Conservation (phyloP, 495 filamentous ascomycete genomes). For the Xylaria cubensis region DNA sequence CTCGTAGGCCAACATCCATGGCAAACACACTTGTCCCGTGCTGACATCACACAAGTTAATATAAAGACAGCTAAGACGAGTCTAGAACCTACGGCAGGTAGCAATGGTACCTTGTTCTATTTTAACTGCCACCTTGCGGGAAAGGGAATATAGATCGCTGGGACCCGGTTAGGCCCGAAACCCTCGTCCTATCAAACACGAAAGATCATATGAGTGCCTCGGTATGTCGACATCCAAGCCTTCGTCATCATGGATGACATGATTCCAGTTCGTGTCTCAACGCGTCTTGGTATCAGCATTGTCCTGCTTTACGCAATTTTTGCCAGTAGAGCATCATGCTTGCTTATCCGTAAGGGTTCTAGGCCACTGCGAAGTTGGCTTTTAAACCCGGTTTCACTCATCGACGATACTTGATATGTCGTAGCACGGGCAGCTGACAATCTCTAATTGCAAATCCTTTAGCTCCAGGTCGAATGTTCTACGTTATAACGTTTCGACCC, state of each 20-base stretch:
- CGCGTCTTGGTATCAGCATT: background rate
- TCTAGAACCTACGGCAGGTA: background rate
- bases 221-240: background rate
- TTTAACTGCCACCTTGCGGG: conserved; percentile 3
- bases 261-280: background rate
- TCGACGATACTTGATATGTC: background rate
- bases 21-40: conserved; percentile 1
- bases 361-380: background rate
- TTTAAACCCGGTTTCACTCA: background rate
- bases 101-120: background rate
- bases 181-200: background rate
- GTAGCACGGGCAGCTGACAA: conserved; percentile 4
- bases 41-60: background rate
- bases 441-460: background rate
- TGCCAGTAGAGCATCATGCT: conserved; percentile 7
- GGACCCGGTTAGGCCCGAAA: background rate
- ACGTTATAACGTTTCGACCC: background rate
- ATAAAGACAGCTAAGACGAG: background rate
- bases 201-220: background rate
- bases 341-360: conserved; percentile 24
- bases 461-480: background rate
- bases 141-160: background rate
- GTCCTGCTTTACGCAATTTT: no score
- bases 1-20: background rate
- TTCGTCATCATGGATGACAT: background rate